phyloP scores from a whole-genome alignment of 2,329 filamentous ascomycete species.

The Pseudopithomyces maydicus region DNA sequence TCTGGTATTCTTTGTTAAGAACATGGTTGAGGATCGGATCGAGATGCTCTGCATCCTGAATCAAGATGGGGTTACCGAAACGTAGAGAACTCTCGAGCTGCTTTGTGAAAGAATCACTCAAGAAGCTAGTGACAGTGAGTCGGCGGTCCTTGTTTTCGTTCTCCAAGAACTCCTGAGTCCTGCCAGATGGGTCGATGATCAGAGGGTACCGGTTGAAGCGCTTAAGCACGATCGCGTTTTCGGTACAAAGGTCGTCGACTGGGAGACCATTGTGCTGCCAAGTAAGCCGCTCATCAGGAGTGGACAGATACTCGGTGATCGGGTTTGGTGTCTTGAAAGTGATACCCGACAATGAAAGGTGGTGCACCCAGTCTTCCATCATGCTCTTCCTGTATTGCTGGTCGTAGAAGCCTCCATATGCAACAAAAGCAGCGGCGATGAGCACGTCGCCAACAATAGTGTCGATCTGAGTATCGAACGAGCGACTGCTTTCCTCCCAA shows the following conservation, averaged over 20 bases:
- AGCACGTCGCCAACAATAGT: constrained; percentile 95
- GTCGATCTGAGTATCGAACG: constrained; percentile 96
- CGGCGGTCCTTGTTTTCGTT: constrained; percentile 93
- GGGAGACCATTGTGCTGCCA: constrained; percentile 96
- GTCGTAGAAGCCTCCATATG: constrained; percentile 95
- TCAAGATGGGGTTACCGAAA: constrained; percentile 97
- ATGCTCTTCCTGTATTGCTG: constrained; percentile 97
- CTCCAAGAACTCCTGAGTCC: constrained; percentile 92
- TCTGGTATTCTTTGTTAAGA: constrained; percentile 99
- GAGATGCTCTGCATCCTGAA: constrained; percentile 96
- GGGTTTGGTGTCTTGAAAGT: constrained; percentile 92
- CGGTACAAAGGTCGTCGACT: constrained; percentile 96
- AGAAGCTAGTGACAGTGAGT: constrained; percentile 94
- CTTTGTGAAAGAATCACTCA: constrained; percentile 97
- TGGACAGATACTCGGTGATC: constrained; percentile 94
- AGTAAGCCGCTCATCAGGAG: constrained; percentile 88
- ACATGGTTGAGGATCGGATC: constrained; percentile 98
- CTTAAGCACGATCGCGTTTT: constrained; percentile 97
- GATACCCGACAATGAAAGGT: constrained; percentile 91
- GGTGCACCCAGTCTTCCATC: constrained; percentile 96
- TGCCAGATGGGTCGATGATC: constrained; percentile 96
- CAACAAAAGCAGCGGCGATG: constrained; percentile 94
- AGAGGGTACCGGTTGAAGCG: constrained; percentile 98
- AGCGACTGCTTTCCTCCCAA: constrained; percentile 97
- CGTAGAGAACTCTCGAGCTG: constrained; percentile 95